Base-by-base conservation (phyloP, 148 eudicot species). In the Drosera capensis region DNA sequence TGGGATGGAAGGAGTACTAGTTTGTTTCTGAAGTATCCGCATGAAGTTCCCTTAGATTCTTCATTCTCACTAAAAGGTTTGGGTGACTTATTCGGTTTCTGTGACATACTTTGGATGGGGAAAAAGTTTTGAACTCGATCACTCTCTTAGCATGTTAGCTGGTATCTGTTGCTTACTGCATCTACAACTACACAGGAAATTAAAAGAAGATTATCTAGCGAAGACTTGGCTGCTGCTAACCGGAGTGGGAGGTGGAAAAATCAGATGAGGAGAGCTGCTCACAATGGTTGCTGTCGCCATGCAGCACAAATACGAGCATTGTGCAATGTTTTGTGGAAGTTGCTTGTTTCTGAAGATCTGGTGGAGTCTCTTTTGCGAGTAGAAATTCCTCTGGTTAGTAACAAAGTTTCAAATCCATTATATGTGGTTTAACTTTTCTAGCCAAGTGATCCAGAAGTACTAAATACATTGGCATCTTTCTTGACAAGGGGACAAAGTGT, bases 201-300 rank as follows among this genome's bases (percentile, higher is more conserved):
- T 21, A 90, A 84, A 64, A 90, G 64, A 69, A 72, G 93, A 46
- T 60, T 90, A 63, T 68, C 97, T 20, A 66, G 71, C 64, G 97
- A 84, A 62, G 85, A 74, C 43, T 85, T 78, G 43, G 97, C 80
- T 25, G 74, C 88, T 65, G 87, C 97, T 38, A 75, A 59, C 57
- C 80, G 77, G 36, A 69, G 69, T 70, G 95, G 97, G 52, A 75
- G 87, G 67, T 90, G 97, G 97, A 90, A 80, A 67, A 86, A 84
- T 80, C 97, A 90, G 65, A 84, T 81, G 74, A 71, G 95, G 40
- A 65, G 75, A 70, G 95, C 78, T 58, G 97, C 95, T 50, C 87
- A 90, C 60, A 90, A 90, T 70, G 97, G 97, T 46, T 90, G 97
- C 59, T 90, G 97, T 40, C 79, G 93, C 13, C 82, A 95, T 48